Base-by-base conservation (phyloP, 192 early-diverging fungal species). In the Umbelopsis isabellina region DNA sequence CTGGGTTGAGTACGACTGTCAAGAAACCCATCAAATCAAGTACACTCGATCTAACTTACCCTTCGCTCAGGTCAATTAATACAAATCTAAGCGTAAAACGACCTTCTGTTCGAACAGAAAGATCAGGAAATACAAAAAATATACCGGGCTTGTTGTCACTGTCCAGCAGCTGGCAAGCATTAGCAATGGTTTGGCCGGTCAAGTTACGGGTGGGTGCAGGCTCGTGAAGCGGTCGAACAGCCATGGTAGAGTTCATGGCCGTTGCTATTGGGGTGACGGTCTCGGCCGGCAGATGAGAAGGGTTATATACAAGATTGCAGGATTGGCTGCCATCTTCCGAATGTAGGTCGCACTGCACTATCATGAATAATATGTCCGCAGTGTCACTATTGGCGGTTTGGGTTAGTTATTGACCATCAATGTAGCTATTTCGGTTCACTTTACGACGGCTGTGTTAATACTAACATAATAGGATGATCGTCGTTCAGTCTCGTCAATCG, bases 71-170 rank as follows among this genome's bases (percentile, higher is more conserved):
- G 33, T 84, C 72, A 7, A 84, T 79, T 58, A 91, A 90, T 25
- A 84, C 82, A 82, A 91, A 91, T 74, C 82, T 85, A 20, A 91
- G 75, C 9, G 83, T 80, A 72, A 87, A 91, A 37, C 68, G 74
- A 13, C 90, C 90, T 82, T 93, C 90, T 8, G 85, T 90, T 35
- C 89, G 80, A 21, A 92, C 85, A 11, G 88, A 89, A 45, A 91
- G 70, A 68, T 92, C 91, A 55, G 86, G 88, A 75, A 91, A 90
- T 46, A 92, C 82, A 68, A 91, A 91, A 51, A 88, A 92, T 37
- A 90, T 81, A 47, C 86, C 89, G 37, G 83, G 78, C 41, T 87
- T 72, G 71, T 87, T 82, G 50, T 87, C 70, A 47, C 82, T 72
- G 74, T 90, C 85, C 48, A 82, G 83, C n/a, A 92, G 83, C 61